These are phyloP conservation scores for Fragaria iinumae DNA, from an alignment of 306 rosid genomes.

Conservation along the genomic window DNA sequence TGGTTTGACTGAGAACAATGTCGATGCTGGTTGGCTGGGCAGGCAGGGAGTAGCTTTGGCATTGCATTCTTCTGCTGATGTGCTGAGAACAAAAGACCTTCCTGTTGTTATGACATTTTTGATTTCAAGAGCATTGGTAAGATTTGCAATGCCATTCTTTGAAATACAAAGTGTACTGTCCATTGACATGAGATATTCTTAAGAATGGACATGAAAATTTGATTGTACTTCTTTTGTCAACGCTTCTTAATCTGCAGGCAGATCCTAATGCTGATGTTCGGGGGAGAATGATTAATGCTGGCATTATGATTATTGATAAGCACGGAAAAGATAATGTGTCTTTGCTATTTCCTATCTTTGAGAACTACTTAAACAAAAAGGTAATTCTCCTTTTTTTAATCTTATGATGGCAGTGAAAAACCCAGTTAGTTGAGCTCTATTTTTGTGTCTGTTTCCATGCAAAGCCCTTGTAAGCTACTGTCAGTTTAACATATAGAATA, in stretches of 20 bases:
- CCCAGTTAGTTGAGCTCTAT: not conserved
- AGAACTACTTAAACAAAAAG: conserved; percentile 89
- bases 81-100: conserved; percentile 86
- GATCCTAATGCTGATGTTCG: conserved; percentile 93
- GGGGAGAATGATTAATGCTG: conserved; percentile 97
- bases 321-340: conserved; percentile 85
- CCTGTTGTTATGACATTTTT: conserved; percentile 94
- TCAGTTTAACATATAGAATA: not conserved
- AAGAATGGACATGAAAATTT: not conserved
- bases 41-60: conserved; percentile 96
- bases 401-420: not conserved
- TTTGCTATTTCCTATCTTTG: conserved; percentile 88
- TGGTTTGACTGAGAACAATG: conserved; percentile 51
- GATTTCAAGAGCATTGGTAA: conserved; percentile 94
- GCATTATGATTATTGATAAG: conserved; percentile 90
- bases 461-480: not conserved
- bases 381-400: conserved; percentile 33
- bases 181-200: not conserved
- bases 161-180: not conserved
- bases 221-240: conserved; percentile 6
- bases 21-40: conserved; percentile 91
- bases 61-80: conserved; percentile 85
- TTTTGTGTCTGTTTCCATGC: conserved; percentile 7
- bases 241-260: conserved; percentile 65
- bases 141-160: not conserved